Evolutionary conservation across 1,139 yeast species (phyloP), one percentile per base, ranked within the genome.

Genomic region (Yarrowia galli): DNA sequence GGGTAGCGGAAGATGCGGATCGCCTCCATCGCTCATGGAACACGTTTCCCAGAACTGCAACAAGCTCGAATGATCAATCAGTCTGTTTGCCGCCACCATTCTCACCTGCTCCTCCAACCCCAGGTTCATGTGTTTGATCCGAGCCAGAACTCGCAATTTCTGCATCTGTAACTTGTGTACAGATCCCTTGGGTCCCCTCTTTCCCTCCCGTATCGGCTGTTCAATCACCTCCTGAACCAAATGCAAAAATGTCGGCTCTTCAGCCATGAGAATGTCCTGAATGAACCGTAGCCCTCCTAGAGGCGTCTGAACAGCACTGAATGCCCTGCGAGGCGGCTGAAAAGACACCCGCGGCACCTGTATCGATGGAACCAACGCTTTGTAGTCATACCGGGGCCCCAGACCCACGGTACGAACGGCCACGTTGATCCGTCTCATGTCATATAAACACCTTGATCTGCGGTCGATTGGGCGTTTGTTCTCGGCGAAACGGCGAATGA

Each of bases 151-250:
- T 2, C 64, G 64, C 51, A 58, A 16, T 20, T 58, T 58, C 22
- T 58, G 64, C 28, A 58, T 46, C 51, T 58, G 64, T 42, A 58
- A 28, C 42, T 42, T 42, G 51, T 58, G 64, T 15, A 42, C 40
- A 7, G 63, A 6, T 12, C 46, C 48, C 48, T 20, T 23, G 8
- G 60, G 40, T 1, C 56, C 56, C 22, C 23, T 38, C 35, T 20
- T 15, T 3, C 64, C 51, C 42, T 32, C 28, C 28, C 64, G 51
- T 3, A 58, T 28, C 42, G 64, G 64, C 42, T 58, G 25, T 40
- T 58, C 64, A 58, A 58, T 58, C 64, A 43, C 64, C 51, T 58
- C 64, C 51, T 58, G 64, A 10, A 58, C 64, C 51, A 58, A 58
- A 58, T 58, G 64, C 64, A 58, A 32, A 58, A 58, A 58, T 20